These are phyloP conservation scores for Austropuccinia psidii DNA, from an alignment of 1,284 basidiomycete genomes.

Conservation along the genomic window DNA sequence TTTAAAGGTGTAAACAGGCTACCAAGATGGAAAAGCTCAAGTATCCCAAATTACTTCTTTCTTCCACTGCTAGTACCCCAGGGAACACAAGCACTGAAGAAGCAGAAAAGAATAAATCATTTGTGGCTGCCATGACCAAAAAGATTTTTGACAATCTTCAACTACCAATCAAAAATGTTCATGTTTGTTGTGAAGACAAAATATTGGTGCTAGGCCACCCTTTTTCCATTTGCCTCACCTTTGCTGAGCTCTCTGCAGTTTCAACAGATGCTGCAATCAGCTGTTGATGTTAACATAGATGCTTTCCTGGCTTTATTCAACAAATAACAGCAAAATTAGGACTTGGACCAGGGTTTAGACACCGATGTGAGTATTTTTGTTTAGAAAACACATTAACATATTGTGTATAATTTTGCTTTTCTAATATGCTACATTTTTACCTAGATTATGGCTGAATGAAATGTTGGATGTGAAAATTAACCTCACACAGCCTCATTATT, in stretches of 20 bases:
- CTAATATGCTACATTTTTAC: too few species aligned
- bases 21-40: constrained; percentile 36
- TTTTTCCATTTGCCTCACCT: constrained; percentile 83
- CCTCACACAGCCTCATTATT: constrained; percentile 85
- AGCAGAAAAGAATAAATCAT: constrained; percentile 67
- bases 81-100: too few species aligned
- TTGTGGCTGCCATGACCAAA: constrained; percentile 73
- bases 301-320: constrained; percentile 62
- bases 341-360: too few species aligned
- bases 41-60: constrained; percentile 30
- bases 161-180: constrained; percentile 88
- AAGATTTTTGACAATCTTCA: constrained; percentile 97
- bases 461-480: constrained; percentile 86
- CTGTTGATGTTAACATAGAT: constrained; percentile 79
- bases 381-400: too few species aligned
- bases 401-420: too few species aligned
- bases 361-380: too few species aligned
- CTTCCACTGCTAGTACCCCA: not conserved
- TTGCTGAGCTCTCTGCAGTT: constrained; percentile 86
- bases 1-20: constrained; percentile 32
- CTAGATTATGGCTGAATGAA: constrained; percentile 65
- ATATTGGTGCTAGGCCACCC: constrained; percentile 93
- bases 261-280: constrained; percentile 90
- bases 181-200: constrained; percentile 92
- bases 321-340: too few species aligned